Percentiles rank a stretch among this genome's conserved stretches.
These are phyloP conservation scores for Rhodocollybia butyracea DNA, from an alignment of 768 basidiomycete genomes.

Conservation along the genomic window DNA sequence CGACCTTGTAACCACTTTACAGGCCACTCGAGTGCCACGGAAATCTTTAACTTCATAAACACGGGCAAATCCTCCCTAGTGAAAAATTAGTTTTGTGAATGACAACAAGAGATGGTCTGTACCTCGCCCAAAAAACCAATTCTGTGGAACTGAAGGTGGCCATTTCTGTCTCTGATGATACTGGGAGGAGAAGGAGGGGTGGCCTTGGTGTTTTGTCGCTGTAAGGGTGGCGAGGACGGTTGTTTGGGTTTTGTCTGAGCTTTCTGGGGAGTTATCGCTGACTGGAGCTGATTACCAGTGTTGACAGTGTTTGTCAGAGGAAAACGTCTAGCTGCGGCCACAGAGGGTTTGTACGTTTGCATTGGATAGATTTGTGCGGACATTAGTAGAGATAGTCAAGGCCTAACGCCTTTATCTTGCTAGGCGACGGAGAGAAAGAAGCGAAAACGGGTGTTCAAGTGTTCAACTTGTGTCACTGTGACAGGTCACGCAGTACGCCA, in stretches of 20 bases:
- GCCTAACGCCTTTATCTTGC: slow-evolving; percentile 42
- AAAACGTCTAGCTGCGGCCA: slow-evolving; percentile 23
- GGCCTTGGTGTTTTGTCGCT: slow-evolving; percentile 80
- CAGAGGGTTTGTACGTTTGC: slow-evolving; percentile 26
- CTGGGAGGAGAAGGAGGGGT: slow-evolving; percentile 79
- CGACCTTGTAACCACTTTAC: slow-evolving; percentile 93
- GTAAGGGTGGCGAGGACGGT: slow-evolving; percentile 62
- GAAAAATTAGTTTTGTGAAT: background rate
- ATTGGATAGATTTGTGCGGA: slow-evolving; percentile 35
- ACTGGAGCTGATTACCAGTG: slow-evolving; percentile 26
- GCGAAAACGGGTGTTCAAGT: background rate
- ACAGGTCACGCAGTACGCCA: background rate
- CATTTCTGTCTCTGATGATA: slow-evolving; percentile 64
- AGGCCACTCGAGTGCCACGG: slow-evolving; percentile 64
- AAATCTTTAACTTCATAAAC: slow-evolving; percentile 91
- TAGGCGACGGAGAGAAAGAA: background rate
- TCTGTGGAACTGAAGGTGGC: slow-evolving; percentile 56
- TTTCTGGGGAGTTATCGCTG: slow-evolving; percentile 30
- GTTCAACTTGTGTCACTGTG: background rate
- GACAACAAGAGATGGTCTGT: slow-evolving; percentile 19
- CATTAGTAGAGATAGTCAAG: slow-evolving; percentile 21
- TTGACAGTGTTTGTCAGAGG: slow-evolving; percentile 42
- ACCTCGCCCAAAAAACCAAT: slow-evolving; percentile 92
- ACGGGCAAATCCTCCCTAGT: slow-evolving; percentile 87
- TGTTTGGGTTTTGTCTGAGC: slow-evolving; percentile 35